Evolutionary conservation across 768 basidiomycete genomes (phyloP), one percentile per base, ranked within the genome.

Genomic region (Leccinum disarticulatum): DNA sequence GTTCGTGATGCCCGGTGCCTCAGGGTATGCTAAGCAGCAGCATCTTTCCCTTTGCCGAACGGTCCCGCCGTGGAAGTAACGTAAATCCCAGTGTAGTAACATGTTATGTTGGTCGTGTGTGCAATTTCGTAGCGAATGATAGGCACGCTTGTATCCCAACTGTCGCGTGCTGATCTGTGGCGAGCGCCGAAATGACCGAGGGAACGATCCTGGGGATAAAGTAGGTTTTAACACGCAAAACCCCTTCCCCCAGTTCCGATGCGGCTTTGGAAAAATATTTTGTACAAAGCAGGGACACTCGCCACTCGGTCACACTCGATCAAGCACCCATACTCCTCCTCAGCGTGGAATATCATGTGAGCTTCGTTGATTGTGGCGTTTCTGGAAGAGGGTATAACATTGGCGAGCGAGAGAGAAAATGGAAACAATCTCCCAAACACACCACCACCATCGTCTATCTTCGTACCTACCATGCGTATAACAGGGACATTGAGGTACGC

Each of bases 381-480:
- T 52, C 43, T 48, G 6, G 43, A 36, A 60, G 27, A 15, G n/a
- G 35, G 27, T 14, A 38, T 38, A 22, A 53, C 14, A 31, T 33
- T 31, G 46, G 19, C 25, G 30, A 46, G 15, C n/a, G 43, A 54
- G 17, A 27, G 36, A 27, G 36, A 49, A 54, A 61, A 41, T 3
- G 27, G 60, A 62, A 62, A 35, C 22, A n/a, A 22, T 51, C 48
- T 35, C 60, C 30, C 61, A 36, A 33, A 56, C 53, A 36, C 27
- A 38, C 25, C 49, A 35, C 30, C 27, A 28, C 30, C 49, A 50
- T 17, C 28, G 7, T 57, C 38, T 30, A 56, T 27, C 33, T 57
- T 43, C 19, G 27, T 27, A 19, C 17, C 13, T 22, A 52, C 30
- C 60, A 41, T 55, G 60, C 50, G 52, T 14, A 54, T 6, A 30